Conservation (phyloP, 768 basidiomycete species). For the Lactarius hengduanensis region DNA sequence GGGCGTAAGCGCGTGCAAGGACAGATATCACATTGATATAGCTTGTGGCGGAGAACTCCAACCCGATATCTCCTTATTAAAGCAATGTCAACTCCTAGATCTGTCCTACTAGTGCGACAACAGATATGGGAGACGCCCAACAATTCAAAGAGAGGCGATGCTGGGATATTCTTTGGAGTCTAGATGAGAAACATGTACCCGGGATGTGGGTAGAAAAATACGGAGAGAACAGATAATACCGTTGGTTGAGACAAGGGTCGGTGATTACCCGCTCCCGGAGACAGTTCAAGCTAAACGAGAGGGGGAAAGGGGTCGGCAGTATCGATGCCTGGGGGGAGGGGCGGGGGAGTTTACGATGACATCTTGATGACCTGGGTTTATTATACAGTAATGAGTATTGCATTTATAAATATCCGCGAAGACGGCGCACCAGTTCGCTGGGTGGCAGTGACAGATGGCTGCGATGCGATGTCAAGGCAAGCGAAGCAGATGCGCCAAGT, state of each 20-base stretch:
- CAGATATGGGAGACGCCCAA: neutral
- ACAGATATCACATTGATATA: conserved; percentile 8
- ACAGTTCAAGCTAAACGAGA: neutral
- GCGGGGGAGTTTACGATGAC: conserved; percentile 7
- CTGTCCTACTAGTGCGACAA: neutral
- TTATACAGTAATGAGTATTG: neutral
- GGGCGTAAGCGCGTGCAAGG: neutral
- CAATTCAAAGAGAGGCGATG: neutral
- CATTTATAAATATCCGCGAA: conserved; percentile 11
- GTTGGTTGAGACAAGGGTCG: neutral
- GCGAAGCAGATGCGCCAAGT: conserved; percentile 15
- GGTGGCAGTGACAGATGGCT: conserved; percentile 1
- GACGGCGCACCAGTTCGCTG: conserved; percentile 7
- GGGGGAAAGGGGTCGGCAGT: neutral
- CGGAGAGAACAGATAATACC: neutral
- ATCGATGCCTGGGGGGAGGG: neutral
- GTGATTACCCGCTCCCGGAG: neutral
- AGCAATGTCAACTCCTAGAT: conserved; percentile 5
- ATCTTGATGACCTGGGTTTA: conserved; percentile 1
- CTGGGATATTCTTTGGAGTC: neutral
- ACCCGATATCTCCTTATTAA: conserved; percentile 12
- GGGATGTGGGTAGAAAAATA: neutral
- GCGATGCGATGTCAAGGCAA: conserved; percentile 3
- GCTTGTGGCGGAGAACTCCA: neutral
- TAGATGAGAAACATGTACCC: neutral